Conservation (phyloP, 176 grass and related monocot species). For the Guadua angustifolia region DNA sequence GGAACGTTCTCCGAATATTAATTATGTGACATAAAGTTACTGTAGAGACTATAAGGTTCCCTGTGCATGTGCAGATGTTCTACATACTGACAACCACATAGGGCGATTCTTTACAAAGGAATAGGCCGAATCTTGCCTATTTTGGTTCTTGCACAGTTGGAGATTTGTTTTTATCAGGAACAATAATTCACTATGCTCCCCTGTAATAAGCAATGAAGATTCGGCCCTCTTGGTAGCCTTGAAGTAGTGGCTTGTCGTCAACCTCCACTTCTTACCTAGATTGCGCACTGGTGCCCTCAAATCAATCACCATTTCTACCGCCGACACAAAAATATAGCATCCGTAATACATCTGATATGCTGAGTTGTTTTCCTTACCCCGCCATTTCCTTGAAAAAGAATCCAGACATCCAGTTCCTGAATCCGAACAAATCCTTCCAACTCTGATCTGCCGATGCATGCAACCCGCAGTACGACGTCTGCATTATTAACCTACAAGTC, state of each 20-base stretch:
- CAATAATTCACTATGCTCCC: background rate
- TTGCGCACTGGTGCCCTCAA: background rate
- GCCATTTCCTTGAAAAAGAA: background rate
- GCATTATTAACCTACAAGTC: background rate
- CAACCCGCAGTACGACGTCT: background rate
- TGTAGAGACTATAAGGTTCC: background rate
- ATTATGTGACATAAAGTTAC: background rate
- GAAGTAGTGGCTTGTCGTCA: background rate
- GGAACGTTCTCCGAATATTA: background rate
- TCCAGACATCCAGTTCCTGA: background rate
- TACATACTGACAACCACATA: conserved; percentile 9
- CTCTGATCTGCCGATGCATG: background rate
- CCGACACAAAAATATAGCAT: background rate
- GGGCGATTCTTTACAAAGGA: background rate
- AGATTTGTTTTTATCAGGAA: conserved; percentile 33
- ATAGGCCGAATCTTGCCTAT: background rate
- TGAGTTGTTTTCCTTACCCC: background rate
- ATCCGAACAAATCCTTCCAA: background rate
- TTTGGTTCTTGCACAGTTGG: background rate
- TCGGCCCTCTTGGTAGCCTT: background rate
- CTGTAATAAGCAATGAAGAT: conserved; percentile 19
- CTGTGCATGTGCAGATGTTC: conserved; percentile 8
- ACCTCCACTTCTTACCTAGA: background rate
- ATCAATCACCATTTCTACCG: background rate
- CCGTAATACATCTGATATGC: background rate